phyloP scores from a whole-genome alignment of 352 stramenopile genomes.

The Globisporangium emineosum region DNA sequence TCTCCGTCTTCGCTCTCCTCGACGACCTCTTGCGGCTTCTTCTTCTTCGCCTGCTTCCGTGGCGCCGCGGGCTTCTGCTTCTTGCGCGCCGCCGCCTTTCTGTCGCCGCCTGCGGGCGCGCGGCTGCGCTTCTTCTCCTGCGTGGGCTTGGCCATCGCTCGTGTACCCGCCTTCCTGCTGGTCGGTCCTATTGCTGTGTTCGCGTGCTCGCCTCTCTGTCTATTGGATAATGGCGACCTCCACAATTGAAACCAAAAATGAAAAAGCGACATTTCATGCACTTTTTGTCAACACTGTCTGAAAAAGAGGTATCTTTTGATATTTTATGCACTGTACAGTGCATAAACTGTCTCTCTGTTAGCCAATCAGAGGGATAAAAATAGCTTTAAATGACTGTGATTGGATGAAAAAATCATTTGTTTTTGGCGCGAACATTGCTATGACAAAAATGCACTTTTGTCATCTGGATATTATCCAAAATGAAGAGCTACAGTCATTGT shows the following conservation, averaged over 20 bases:
- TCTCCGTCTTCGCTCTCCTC: constrained; percentile 1
- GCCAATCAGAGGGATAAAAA: constrained; percentile 9
- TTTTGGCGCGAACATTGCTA: constrained; percentile 18
- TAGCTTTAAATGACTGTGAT: background rate
- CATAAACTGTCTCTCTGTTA: constrained; percentile 6
- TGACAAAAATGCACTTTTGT: background rate
- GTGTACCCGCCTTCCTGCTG: background rate
- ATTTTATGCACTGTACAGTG: too few relatives aligned
- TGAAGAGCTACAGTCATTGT: constrained; percentile 1
- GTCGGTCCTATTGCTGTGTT: background rate
- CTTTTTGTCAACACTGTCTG: too few relatives aligned
- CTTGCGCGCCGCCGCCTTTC: constrained; percentile 12
- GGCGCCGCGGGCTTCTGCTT: constrained; percentile 16
- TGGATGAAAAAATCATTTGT: background rate
- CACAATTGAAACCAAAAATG: constrained; percentile 14
- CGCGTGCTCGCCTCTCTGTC: background rate
- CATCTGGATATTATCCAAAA: constrained; percentile 1
- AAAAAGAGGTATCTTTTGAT: too few relatives aligned
- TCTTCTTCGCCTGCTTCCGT: constrained; percentile 5
- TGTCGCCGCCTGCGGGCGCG: background rate
- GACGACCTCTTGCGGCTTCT: constrained; percentile 1
- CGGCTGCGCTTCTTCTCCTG: constrained; percentile 16
- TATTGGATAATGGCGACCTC: background rate
- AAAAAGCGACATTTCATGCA: too few relatives aligned
- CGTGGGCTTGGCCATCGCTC: constrained; percentile 13